These are phyloP conservation scores for Leccinum solheimii DNA, from an alignment of 1,284 basidiomycete species.

Conservation along the genomic window DNA sequence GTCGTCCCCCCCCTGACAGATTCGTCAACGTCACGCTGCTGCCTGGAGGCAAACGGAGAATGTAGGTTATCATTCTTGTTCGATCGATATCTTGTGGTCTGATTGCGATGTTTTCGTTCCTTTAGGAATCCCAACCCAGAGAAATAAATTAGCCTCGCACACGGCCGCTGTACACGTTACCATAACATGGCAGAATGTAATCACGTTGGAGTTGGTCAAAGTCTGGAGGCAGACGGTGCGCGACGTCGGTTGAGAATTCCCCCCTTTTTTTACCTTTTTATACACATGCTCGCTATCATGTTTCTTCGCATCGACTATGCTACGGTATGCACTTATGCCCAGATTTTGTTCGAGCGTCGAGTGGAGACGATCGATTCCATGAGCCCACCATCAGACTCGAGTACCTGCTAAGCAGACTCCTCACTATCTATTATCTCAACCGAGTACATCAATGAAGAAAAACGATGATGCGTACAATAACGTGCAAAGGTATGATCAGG, in stretches of 20 bases:
- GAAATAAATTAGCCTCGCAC: conserved; percentile 52
- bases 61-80: conserved; percentile 62
- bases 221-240: conserved; percentile 11
- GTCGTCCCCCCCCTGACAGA: conserved; percentile 41
- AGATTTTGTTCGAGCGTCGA: too few relatives aligned
- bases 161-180: conserved; percentile 15
- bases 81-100: conserved; percentile 44
- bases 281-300: conserved; percentile 12
- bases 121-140: conserved; percentile 81
- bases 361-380: too few relatives aligned
- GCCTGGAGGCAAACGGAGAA: conserved; percentile 92
- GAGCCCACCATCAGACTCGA: too few relatives aligned
- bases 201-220: conserved; percentile 12
- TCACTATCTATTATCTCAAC: too few relatives aligned
- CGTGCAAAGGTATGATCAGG: background rate
- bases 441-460: background rate
- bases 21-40: conserved; percentile 94
- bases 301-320: conserved; percentile 13
- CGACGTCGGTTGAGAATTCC: background rate
- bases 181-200: conserved; percentile 10
- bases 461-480: background rate
- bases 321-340: conserved; percentile 19
- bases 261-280: conserved; percentile 3
- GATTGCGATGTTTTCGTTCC: conserved; percentile 39
- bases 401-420: too few relatives aligned